Evolutionary conservation across 2,329 filamentous ascomycete species (phyloP), one percentile per base, ranked within the genome.

Genomic region (Ceratocystis ficicola): DNA sequence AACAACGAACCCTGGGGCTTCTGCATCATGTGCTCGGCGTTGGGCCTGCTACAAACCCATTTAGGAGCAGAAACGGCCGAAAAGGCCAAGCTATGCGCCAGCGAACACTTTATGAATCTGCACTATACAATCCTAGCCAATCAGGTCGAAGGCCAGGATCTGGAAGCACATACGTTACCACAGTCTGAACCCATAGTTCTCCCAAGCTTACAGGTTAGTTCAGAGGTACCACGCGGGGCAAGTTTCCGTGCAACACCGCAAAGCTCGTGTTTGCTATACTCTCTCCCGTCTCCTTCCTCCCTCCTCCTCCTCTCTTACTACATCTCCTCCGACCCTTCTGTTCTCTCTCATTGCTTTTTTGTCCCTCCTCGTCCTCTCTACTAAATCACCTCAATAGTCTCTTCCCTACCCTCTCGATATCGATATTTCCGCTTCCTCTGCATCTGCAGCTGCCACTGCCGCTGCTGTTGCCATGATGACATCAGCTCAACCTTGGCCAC

Each of bases 1-100:
- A 85, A 85, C 74, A 83, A 84, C 70, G 83, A 86, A 71, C 83
- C 83, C 0, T 85, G 83, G 83, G 82, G 82, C 20, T 84, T 85
- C 72, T 82, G 80, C 65, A 84, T 84, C 71, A 83, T 85, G 80
- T 85, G 82, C 69, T 81, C 82, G 2, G 81, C 83, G 0, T 76
- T 81, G 30, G 83, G 83, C 2, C 75, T 86, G 8, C 75, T 85
- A 28, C 82, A 85, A 72, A 80, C 81, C 0, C 83, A 86, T 68
- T 74, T 85, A 15, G 81, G 80, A 32, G 78, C 78, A 67, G 85
- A 84, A 74, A 79, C 81, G 6, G 72, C 79, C 17, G 81, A 84
- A 69, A 76, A 76, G 6, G 83, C 83, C 66, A 85, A 84, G 72
- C 82, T 81, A 3, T 79, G 79, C 4, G 81, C 81, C 2, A 82